Evolutionary conservation across 805 yeast genomes (phyloP).

Genomic region (Candida schatavii): DNA sequence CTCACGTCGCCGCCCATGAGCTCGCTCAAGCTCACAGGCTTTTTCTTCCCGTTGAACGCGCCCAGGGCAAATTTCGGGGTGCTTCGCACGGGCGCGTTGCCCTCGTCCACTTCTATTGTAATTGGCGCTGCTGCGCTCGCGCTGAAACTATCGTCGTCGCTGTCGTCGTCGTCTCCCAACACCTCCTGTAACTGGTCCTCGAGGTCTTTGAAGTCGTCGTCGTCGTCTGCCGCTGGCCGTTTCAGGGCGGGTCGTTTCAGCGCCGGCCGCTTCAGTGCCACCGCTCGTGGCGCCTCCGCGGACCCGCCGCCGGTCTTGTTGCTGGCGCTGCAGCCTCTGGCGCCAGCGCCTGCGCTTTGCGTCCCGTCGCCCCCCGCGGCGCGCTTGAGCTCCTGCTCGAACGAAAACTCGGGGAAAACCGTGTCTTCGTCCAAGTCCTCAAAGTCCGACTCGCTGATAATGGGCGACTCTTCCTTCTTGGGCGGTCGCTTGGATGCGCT

Average conservation of each 20-base stretch:
- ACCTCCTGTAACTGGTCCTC: conserved; percentile 44
- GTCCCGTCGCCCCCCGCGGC: too few species aligned
- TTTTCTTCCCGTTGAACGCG: conserved; percentile 9
- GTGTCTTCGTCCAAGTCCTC: conserved; percentile 27
- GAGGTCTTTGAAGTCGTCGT: conserved; percentile 42
- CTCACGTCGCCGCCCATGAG: conserved; percentile 33
- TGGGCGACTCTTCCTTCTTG: conserved; percentile 12
- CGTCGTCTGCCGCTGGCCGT: conserved; percentile 18
- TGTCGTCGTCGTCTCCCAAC: conserved; percentile 30
- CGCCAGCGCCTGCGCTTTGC: neutral
- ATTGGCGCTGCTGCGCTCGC: conserved; percentile 19
- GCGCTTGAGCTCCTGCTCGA: conserved; percentile 7
- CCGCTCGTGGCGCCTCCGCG: too few species aligned
- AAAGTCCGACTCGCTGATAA: conserved; percentile 37
- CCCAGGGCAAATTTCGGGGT: neutral
- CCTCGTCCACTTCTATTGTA: conserved; percentile 24
- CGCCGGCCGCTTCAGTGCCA: neutral
- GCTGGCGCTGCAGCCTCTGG: neutral
- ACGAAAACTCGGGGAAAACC: conserved; percentile 13
- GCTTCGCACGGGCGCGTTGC: conserved; percentile 8
- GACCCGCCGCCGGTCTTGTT: neutral
- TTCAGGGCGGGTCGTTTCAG: neutral
- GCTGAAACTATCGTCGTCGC: conserved; percentile 16
- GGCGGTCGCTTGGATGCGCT: conserved; percentile 21
- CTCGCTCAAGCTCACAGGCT: conserved; percentile 41